A percentile compares a stretch with the other conserved stretches of the same genome.
These are phyloP conservation scores for Beauveria brongniartii DNA, from an alignment of 2,329 filamentous ascomycete species.

Conservation along the genomic window DNA sequence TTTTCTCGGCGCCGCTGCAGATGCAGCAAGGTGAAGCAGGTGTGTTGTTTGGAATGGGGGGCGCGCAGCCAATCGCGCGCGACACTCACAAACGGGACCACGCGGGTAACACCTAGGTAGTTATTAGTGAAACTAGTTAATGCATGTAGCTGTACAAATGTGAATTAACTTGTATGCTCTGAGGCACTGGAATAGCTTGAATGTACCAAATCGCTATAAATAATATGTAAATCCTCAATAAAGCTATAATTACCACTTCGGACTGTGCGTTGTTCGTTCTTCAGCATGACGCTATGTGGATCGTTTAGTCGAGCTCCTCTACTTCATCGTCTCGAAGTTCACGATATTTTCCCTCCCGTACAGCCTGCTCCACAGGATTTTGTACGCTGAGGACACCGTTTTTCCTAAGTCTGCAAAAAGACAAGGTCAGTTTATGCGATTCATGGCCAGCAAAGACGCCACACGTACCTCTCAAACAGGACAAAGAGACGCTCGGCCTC, in stretches of 20 bases:
- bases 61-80: neutral
- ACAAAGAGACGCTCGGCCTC: slow-evolving; percentile 88
- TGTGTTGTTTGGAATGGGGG: too few relatives aligned
- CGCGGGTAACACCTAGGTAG: neutral
- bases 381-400: slow-evolving; percentile 71
- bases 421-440: neutral
- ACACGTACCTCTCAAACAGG: slow-evolving; percentile 68
- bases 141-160: neutral
- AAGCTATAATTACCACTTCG: neutral
- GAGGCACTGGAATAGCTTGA: neutral
- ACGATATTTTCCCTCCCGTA: slow-evolving; percentile 62
- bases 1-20: neutral
- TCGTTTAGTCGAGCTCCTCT: slow-evolving; percentile 30
- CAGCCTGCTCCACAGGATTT: slow-evolving; percentile 67
- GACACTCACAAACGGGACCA: neutral
- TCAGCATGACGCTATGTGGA: neutral
- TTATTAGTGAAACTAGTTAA: neutral
- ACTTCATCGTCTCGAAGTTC: slow-evolving; percentile 52
- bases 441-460: neutral
- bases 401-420: slow-evolving; percentile 46
- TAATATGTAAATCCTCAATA: neutral
- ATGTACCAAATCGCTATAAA: neutral
- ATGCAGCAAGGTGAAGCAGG: neutral
- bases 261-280: neutral
- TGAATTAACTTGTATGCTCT: neutral